phyloP scores from a whole-genome alignment of 805 yeast species.

The Ogataea trehalophila region DNA sequence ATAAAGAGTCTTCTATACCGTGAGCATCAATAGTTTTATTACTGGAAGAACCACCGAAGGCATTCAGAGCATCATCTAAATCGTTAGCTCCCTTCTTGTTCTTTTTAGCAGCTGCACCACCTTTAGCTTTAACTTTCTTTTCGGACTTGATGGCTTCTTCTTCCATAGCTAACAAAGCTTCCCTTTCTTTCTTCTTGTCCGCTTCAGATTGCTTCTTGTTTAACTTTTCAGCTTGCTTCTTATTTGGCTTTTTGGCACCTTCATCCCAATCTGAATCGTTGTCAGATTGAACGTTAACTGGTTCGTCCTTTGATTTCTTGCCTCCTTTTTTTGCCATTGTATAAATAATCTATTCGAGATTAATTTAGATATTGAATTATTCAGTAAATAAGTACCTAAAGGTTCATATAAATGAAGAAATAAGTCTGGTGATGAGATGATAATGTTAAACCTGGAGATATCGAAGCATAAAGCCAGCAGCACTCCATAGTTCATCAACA shows the following conservation, averaged over 20 bases:
- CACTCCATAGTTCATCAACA: too few relatives aligned
- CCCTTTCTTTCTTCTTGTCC: constrained; percentile 78
- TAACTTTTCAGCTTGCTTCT: constrained; percentile 65
- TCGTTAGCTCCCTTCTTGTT: constrained; percentile 41
- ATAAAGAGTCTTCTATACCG: constrained; percentile 74
- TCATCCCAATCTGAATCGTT: constrained; percentile 58
- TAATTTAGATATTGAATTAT: too few relatives aligned
- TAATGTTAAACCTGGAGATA: neutral
- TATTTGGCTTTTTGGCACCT: constrained; percentile 64
- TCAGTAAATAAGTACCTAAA: too few relatives aligned
- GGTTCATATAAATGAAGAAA: too few relatives aligned
- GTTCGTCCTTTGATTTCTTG: constrained; percentile 48
- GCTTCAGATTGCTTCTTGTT: constrained; percentile 74
- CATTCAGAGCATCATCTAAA: constrained; percentile 62
- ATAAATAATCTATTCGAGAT: neutral
- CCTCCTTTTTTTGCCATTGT: constrained; percentile 28
- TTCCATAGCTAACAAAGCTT: constrained; percentile 57
- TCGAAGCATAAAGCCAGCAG: neutral
- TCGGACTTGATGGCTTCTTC: constrained; percentile 47
- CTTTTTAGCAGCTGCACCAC: constrained; percentile 39
- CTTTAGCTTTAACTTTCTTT: constrained; percentile 49
- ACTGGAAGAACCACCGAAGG: constrained; percentile 37
- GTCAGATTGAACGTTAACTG: constrained; percentile 35
- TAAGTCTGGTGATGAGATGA: too few relatives aligned
- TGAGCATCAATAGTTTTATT: constrained; percentile 53